These are phyloP conservation scores for Glutinoglossum americanum DNA, from an alignment of 495 filamentous ascomycete genomes.

Conservation along the genomic window DNA sequence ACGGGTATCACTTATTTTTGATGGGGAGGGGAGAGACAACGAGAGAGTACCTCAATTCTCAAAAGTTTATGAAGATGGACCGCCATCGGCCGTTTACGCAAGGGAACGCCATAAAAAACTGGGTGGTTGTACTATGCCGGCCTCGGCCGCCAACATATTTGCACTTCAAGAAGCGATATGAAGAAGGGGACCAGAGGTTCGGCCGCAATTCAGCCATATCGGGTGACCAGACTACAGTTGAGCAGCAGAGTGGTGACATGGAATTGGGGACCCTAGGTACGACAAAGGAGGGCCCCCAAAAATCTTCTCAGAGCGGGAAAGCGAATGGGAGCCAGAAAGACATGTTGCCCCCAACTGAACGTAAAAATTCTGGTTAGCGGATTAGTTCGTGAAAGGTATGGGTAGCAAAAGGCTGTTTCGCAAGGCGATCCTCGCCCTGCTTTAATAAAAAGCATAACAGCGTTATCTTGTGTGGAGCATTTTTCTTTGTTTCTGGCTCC, in stretches of 20 bases:
- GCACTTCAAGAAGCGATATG: slow-evolving; percentile 57
- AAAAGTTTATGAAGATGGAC: slow-evolving; percentile 82
- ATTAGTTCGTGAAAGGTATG: background rate
- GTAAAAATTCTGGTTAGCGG: background rate
- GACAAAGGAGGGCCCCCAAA: background rate
- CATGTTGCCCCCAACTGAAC: background rate
- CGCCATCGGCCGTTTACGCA: slow-evolving; percentile 82
- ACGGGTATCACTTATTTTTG: slow-evolving; percentile 75
- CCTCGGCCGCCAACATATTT: slow-evolving; percentile 80
- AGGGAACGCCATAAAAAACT: slow-evolving; percentile 53
- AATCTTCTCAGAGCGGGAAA: background rate
- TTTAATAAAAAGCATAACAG: background rate
- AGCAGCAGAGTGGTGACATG: background rate
- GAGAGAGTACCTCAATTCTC: slow-evolving; percentile 81
- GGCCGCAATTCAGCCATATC: slow-evolving; percentile 14
- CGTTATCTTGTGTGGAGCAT: background rate
- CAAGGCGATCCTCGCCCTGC: background rate
- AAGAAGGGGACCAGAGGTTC: slow-evolving; percentile 69
- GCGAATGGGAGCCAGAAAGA: background rate
- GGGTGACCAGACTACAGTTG: background rate
- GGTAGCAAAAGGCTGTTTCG: background rate
- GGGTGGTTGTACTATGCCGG: slow-evolving; percentile 56
- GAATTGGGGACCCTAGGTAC: background rate
- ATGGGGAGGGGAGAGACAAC: slow-evolving; percentile 85
- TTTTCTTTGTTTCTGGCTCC: background rate